Base-by-base conservation (phyloP, 139 green algal genomes). In the Protoeuglena noctilucae region DNA sequence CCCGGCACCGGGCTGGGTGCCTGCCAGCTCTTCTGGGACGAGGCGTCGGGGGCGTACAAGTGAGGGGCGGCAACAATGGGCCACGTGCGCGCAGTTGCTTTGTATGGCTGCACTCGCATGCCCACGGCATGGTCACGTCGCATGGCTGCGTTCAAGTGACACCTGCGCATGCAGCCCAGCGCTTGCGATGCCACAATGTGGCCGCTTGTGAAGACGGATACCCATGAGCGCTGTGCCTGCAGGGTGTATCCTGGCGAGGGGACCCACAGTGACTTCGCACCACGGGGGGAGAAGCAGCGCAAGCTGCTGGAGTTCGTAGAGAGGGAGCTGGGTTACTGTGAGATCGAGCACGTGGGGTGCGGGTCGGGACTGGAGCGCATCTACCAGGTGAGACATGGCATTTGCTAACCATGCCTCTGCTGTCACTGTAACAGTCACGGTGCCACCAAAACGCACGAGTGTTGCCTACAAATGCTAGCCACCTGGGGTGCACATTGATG, bases 1-100 rank as follows among this genome's bases (percentile, higher is more conserved):
- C 87, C 87, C 0, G 87, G 87, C 55, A 96, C 87, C 0, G 87
- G 87, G 2, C 73, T 95, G 47, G 87, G 87, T 5, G 71, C 90
- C 41, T 80, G 83, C 2, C 72, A 88, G 62, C 71, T 95, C 47
- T 81, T 93, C 48, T 95, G 79, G 79, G 79, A 93, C 63, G 59
- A 73, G 34, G n/a, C 14, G 25, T n/a, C n/a, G n/a, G n/a, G n/a
- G n/a, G n/a, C n/a, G n/a, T n/a, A n/a, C n/a, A n/a, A n/a, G n/a
- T n/a, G n/a, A n/a, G n/a, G n/a, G n/a, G n/a, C n/a, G n/a, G n/a
- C n/a, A n/a, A n/a, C n/a, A n/a, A n/a, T n/a, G n/a, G n/a, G n/a
- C n/a, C n/a, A n/a, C n/a, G n/a, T n/a, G n/a, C n/a, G n/a, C n/a
- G n/a, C n/a, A n/a, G n/a, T n/a, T n/a, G n/a, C n/a, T n/a, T n/a